Evolutionary conservation across 2,329 filamentous ascomycete genomes (phyloP).

Genomic region (Didymella keratinophila): DNA sequence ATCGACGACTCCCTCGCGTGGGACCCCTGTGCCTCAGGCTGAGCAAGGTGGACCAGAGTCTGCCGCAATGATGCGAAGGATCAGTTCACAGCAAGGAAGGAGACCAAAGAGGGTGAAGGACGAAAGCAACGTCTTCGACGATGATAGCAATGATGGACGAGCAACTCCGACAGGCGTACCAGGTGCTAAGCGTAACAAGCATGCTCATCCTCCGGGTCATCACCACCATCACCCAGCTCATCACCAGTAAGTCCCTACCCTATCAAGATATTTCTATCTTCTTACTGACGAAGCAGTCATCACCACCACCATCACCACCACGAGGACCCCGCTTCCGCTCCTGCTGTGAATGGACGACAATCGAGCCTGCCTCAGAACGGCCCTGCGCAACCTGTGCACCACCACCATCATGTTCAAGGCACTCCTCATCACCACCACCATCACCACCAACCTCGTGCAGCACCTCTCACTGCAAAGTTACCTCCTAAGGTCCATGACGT

Average conservation of each 20-base stretch:
- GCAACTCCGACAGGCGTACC: constrained; percentile 69
- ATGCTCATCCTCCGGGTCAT: constrained; percentile 56
- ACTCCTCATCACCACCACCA: constrained; percentile 46
- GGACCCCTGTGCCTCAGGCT: constrained; percentile 57
- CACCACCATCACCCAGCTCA: constrained; percentile 66
- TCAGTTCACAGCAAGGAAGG: constrained; percentile 49
- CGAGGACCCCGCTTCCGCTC: constrained; percentile 48
- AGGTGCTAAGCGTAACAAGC: constrained; percentile 69
- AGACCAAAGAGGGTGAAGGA: constrained; percentile 73
- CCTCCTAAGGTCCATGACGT: constrained; percentile 68
- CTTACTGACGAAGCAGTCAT: constrained; percentile 62
- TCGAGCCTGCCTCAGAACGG: constrained; percentile 44
- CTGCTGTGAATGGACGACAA: constrained; percentile 35
- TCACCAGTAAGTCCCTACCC: constrained; percentile 58
- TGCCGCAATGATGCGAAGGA: constrained; percentile 44
- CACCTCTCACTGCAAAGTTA: constrained; percentile 59
- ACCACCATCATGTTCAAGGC: constrained; percentile 52
- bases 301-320: constrained; percentile 66
- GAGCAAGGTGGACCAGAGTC: constrained; percentile 41
- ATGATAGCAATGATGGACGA: constrained; percentile 71
- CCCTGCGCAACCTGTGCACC: constrained; percentile 40
- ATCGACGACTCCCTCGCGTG: constrained; percentile 61
- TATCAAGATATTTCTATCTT: constrained; percentile 2
- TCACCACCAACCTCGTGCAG: constrained; percentile 39
- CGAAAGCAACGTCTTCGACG: constrained; percentile 70